A percentile compares a stretch with the other conserved stretches of the same genome.
Conservation (phyloP, 495 filamentous ascomycete genomes). For the Ascobolus immersus region DNA sequence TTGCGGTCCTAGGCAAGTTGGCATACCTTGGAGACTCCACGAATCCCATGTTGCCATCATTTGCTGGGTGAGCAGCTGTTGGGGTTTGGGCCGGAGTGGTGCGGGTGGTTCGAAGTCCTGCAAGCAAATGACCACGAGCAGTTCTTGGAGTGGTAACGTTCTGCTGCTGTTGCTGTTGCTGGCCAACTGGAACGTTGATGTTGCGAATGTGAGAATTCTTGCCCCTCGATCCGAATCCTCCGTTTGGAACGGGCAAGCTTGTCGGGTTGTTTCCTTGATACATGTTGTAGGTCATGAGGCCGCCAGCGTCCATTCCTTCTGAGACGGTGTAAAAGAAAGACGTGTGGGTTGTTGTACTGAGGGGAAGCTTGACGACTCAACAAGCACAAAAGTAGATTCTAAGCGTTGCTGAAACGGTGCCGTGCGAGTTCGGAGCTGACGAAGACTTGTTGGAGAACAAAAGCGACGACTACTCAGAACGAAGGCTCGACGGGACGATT, state of each 20-base stretch:
- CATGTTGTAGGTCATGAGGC: conserved; percentile 91
- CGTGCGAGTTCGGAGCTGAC: too few relatives aligned
- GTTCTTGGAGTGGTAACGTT: conserved; percentile 51
- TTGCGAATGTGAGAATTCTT: conserved; percentile 35
- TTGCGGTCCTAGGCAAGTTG: conserved; percentile 2
- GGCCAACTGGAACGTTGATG: conserved; percentile 12
- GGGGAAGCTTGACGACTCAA: too few relatives aligned
- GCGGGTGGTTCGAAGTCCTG: conserved; percentile 75
- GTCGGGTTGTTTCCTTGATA: conserved; percentile 19
- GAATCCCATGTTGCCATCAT: conserved; percentile 16
- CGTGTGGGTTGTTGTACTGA: too few relatives aligned
- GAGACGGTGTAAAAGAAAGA: too few relatives aligned
- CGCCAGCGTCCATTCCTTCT: conserved; percentile 76
- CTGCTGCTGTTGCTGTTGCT: conserved; percentile 14
- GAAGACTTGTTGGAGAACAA: too few relatives aligned
- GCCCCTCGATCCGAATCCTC: conserved; percentile 43
- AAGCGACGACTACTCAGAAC: too few relatives aligned
- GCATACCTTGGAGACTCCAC: conserved; percentile 15
- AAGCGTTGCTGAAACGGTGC: too few relatives aligned
- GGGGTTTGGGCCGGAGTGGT: conserved; percentile 48
- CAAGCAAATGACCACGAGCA: conserved; percentile 80
- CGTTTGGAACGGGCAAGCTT: conserved; percentile 33
- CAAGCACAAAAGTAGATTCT: too few relatives aligned
- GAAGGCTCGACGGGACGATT: too few relatives aligned
- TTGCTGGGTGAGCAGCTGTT: conserved; percentile 17